A percentile compares a stretch with the other conserved stretches of the same genome.
These are phyloP conservation scores for Heritiera fomes DNA, from an alignment of 345 rosid genomes.

Conservation along the genomic window DNA sequence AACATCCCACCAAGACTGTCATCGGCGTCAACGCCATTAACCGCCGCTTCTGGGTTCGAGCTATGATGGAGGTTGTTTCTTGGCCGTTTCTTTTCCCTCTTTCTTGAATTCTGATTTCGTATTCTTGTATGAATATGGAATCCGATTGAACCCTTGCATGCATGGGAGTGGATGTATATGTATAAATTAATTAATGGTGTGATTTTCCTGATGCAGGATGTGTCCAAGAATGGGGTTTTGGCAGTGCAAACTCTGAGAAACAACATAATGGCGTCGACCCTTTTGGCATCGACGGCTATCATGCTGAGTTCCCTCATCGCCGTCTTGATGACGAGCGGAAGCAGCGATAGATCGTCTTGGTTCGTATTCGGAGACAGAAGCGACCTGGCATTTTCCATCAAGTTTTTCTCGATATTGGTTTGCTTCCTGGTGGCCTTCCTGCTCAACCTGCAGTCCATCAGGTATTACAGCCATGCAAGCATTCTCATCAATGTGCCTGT, in stretches of 20 bases:
- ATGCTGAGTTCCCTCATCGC: conserved; percentile 81
- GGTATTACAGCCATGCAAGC: conserved; percentile 92
- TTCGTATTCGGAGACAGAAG: conserved; percentile 58
- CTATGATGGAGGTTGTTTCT: conserved; percentile 82
- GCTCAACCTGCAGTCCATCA: conserved; percentile 66
- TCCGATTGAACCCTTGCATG: neutral
- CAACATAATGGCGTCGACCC: conserved; percentile 96
- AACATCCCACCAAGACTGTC: conserved; percentile 65
- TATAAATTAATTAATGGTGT: neutral
- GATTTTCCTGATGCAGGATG: conserved; percentile 53
- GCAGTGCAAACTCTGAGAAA: conserved; percentile 86
- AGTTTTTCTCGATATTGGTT: conserved; percentile 64
- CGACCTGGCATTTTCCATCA: conserved; percentile 52
- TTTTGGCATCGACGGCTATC: conserved; percentile 83
- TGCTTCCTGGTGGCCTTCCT: conserved; percentile 76
- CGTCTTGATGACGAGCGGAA: conserved; percentile 66
- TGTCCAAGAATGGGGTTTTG: conserved; percentile 70
- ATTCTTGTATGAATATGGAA: neutral
- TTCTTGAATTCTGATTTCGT: neutral
- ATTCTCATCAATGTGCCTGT: conserved; percentile 78
- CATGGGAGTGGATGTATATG: neutral
- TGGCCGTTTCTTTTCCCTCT: neutral
- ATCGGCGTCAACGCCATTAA: conserved; percentile 76
- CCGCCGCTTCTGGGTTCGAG: conserved; percentile 85
- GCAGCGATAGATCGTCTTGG: conserved; percentile 28